Conservation (phyloP, 73 alveolate genomes). For the Paramecium caudatum region DNA sequence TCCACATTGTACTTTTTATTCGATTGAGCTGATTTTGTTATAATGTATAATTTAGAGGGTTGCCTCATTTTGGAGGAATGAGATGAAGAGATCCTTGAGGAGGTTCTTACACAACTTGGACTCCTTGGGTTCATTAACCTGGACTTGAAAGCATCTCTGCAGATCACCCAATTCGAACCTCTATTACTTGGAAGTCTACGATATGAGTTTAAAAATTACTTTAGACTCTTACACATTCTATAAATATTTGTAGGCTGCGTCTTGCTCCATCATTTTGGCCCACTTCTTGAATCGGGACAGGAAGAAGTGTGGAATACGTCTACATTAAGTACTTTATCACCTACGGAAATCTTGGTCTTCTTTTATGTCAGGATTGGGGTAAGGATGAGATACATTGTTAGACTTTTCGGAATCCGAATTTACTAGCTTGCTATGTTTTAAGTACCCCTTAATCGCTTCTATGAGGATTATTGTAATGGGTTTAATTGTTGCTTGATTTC, state of each 20-base stretch:
- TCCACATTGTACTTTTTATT: constrained; percentile 53
- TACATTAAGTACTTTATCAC: not conserved
- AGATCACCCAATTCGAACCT: constrained; percentile 59
- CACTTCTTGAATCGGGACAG: constrained; percentile 60
- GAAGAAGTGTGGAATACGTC: constrained; percentile 62
- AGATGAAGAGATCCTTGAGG: constrained; percentile 14
- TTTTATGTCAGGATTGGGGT: constrained; percentile 22
- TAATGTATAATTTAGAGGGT: constrained; percentile 51
- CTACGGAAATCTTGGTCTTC: constrained; percentile 40
- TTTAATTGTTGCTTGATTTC: not conserved
- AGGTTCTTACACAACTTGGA: constrained; percentile 46
- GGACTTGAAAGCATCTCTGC: constrained; percentile 25
- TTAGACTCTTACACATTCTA: constrained; percentile 61
- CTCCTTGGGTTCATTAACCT: constrained; percentile 58
- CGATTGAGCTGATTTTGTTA: constrained; percentile 65
- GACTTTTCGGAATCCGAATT: constrained; percentile 16
- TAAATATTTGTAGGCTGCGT: constrained; percentile 48
- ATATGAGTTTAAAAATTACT: not conserved
- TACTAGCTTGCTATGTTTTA: not conserved
- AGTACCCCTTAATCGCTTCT: not conserved
- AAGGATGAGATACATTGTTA: constrained; percentile 27
- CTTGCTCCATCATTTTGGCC: constrained; percentile 69
- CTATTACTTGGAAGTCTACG: constrained; percentile 56
- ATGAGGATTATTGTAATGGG: not conserved
- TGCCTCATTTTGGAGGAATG: constrained; percentile 48